Conservation (phyloP, 192 early-diverging fungal genomes). For the Entomortierella chlamydospora region DNA sequence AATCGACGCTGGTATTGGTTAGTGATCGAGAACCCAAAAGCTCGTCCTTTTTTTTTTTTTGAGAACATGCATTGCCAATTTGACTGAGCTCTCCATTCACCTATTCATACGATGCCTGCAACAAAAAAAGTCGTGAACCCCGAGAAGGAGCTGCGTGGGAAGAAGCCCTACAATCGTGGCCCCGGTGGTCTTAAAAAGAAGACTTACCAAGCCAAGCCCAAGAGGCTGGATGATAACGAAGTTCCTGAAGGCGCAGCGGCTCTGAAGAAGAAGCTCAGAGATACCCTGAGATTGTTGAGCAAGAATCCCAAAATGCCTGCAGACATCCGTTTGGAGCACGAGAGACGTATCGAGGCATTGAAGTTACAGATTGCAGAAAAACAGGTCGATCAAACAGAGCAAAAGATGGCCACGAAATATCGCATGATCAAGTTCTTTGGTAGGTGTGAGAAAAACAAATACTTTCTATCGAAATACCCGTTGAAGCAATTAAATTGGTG, state of each 20-base stretch:
- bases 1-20: background rate
- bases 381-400: conserved; percentile 54
- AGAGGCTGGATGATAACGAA: conserved; percentile 36
- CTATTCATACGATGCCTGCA: conserved; percentile 32
- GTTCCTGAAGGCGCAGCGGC: conserved; percentile 44
- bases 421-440: conserved; percentile 63
- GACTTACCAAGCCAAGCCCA: conserved; percentile 48
- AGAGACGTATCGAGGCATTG: conserved; percentile 57
- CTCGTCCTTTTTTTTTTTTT: conserved; percentile 34
- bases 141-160: conserved; percentile 52
- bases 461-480: too few species aligned
- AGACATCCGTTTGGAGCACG: conserved; percentile 44
- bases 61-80: background rate
- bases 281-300: conserved; percentile 49
- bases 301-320: conserved; percentile 53
- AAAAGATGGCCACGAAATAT: conserved; percentile 58
- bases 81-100: background rate
- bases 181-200: conserved; percentile 28
- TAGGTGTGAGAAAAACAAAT: conserved; percentile 25
- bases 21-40: conserved; percentile 8
- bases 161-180: conserved; percentile 46
- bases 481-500: too few species aligned
- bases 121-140: conserved; percentile 50
- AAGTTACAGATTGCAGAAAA: conserved; percentile 58
- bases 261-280: conserved; percentile 59